A percentile compares a stretch with the other conserved stretches of the same genome.
These are phyloP conservation scores for Purpureocillium lavendulum DNA, from an alignment of 2,329 filamentous ascomycete genomes.

Conservation along the genomic window DNA sequence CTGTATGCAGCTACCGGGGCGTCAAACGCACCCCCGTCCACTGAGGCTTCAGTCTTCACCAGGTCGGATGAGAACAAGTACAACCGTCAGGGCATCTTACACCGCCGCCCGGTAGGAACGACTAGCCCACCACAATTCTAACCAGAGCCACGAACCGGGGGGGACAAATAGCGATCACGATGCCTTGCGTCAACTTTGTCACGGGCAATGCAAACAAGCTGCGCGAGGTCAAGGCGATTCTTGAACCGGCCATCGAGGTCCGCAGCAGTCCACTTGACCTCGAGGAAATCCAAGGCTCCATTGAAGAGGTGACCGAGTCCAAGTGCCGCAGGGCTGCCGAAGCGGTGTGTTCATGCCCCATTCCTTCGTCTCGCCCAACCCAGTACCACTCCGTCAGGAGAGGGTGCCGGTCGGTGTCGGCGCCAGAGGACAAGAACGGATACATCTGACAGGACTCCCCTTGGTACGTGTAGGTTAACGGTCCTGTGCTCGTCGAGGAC, in stretches of 20 bases:
- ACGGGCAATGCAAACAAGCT: constrained; percentile 96
- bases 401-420: too few species aligned
- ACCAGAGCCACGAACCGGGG: too few species aligned
- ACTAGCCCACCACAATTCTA: too few species aligned
- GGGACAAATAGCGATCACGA: constrained; percentile 23
- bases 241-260: constrained; percentile 66
- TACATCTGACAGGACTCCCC: not conserved
- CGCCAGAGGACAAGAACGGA: too few species aligned
- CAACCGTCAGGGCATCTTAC: too few species aligned
- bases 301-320: constrained; percentile 83
- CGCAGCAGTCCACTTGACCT: constrained; percentile 70
- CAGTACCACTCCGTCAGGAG: too few species aligned
- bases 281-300: constrained; percentile 81
- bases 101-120: too few species aligned
- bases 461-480: constrained; percentile 55
- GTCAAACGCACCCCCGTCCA: too few species aligned
- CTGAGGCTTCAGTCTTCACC: too few species aligned
- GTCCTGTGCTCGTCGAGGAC: constrained; percentile 91
- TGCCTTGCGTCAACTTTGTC: constrained; percentile 71
- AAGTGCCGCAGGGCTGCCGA: constrained; percentile 81
- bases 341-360: constrained; percentile 38
- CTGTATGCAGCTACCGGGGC: too few species aligned
- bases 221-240: constrained; percentile 77
- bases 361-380: not conserved
- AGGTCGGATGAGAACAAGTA: too few species aligned